Percentiles rank a stretch among this genome's conserved stretches.
These are phyloP conservation scores for Exutisphaerella laricina DNA, from an alignment of 2,329 filamentous ascomycete genomes.

Conservation along the genomic window DNA sequence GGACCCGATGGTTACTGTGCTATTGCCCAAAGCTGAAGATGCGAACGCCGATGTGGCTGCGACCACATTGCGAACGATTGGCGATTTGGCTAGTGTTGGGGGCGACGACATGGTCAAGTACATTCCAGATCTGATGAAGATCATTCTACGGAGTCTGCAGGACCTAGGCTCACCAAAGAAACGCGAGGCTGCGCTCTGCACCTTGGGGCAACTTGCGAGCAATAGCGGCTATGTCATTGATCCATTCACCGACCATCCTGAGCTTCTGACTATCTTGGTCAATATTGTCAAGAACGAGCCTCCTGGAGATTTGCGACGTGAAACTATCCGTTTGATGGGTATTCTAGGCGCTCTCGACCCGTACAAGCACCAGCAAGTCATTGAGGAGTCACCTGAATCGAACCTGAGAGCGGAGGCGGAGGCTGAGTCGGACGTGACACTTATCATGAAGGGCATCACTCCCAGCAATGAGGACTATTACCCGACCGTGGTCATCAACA, in stretches of 20 bases:
- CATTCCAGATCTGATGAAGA: slow-evolving; percentile 86
- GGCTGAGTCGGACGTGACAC: slow-evolving; percentile 79
- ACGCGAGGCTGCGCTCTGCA: slow-evolving; percentile 83
- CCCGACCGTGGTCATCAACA: slow-evolving; percentile 95
- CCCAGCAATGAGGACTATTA: slow-evolving; percentile 98
- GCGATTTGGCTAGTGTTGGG: slow-evolving; percentile 87
- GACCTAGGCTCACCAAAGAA: slow-evolving; percentile 88
- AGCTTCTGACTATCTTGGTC: slow-evolving; percentile 85
- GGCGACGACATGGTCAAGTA: slow-evolving; percentile 91
- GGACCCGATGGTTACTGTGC: slow-evolving; percentile 87
- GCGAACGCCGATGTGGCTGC: slow-evolving; percentile 81
- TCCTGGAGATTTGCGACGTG: slow-evolving; percentile 75
- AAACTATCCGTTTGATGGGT: slow-evolving; percentile 94
- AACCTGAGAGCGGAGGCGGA: slow-evolving; percentile 64
- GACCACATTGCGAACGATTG: slow-evolving; percentile 90
- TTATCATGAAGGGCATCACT: slow-evolving; percentile 96
- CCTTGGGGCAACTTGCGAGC: slow-evolving; percentile 85
- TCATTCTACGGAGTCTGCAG: slow-evolving; percentile 89
- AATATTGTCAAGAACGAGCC: slow-evolving; percentile 92
- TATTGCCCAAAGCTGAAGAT: slow-evolving; percentile 90
- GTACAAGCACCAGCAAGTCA: slow-evolving; percentile 92
- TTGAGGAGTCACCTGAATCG: slow-evolving; percentile 79
- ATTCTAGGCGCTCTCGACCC: slow-evolving; percentile 92
- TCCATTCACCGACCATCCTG: slow-evolving; percentile 90
- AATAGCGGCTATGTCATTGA: slow-evolving; percentile 98